Evolutionary conservation across 2,329 filamentous ascomycete genomes (phyloP), one percentile per base, ranked within the genome.

Genomic region (Trichoderma sp.): DNA sequence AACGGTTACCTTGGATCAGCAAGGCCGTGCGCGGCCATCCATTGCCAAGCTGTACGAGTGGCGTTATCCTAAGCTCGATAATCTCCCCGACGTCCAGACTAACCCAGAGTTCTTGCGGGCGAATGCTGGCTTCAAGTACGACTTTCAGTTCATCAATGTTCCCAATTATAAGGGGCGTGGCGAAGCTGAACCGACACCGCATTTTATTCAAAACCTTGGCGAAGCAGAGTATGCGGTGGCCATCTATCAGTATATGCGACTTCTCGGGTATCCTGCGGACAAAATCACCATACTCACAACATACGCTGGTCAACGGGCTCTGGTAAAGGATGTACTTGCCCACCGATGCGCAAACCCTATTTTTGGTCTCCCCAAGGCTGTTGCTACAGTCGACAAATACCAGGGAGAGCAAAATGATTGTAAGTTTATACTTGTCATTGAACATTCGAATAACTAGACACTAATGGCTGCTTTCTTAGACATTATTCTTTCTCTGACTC

Each of bases 361-460:
- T 24, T 99, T 99, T 82, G 95, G 95, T 9, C 84, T 97, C 81
- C 96, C 96, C 21, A 92, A 91, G 81, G 91, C 92, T 68, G 93
- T 99, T 32, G 95, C 93, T 4, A 99, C 97, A 6, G 95, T 99
- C 74, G 96, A 99, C 84, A 98, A 97, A 81, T 99, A 98, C 79
- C 96, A 99, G 84, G 97, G 96, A 80, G 96, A 99, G 85, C 96
- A 99, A 83, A 99, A 99, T 82, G 96, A 99, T 79, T 98, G 93
- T 96, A 87, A 87, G 92, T 89, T 71, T 2, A 1, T 24, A 28
- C 26, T 28, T 18, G 18, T 4, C 14, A 72, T 70, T n/a, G 1
- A 11, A 26, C 15, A 9, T 24, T n/a, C 2, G 9, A 7, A 12
- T 4, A n/a, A 71, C 18, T 24, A 71, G 77, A 81, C 72, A 80